These are phyloP conservation scores for Leavenworthia alabamica DNA, from an alignment of 345 rosid species.

Conservation along the genomic window DNA sequence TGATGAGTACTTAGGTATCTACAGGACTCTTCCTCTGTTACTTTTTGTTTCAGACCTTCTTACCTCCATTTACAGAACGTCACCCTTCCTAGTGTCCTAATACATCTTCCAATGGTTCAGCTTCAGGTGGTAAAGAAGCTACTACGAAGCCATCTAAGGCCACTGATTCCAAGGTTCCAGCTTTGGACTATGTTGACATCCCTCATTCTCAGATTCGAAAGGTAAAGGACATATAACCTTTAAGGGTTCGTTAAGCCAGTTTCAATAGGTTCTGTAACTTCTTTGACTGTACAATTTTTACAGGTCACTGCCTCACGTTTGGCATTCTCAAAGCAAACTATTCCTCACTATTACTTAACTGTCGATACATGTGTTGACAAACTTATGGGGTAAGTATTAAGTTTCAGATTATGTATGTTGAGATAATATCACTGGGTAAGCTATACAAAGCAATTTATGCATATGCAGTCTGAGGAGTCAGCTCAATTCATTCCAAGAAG, in stretches of 20 bases:
- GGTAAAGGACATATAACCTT: slow-evolving; percentile 32
- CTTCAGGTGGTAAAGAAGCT: slow-evolving; percentile 64
- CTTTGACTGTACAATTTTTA: slow-evolving; percentile 24
- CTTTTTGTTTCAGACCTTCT: background rate
- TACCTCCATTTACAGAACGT: background rate
- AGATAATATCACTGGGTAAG: background rate
- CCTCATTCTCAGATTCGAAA: slow-evolving; percentile 94
- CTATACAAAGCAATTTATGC: slow-evolving; percentile 10
- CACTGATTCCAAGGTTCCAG: slow-evolving; percentile 40
- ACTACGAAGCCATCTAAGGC: slow-evolving; percentile 46
- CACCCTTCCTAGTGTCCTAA: slow-evolving; percentile 10
- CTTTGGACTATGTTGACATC: slow-evolving; percentile 77
- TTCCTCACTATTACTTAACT: slow-evolving; percentile 92
- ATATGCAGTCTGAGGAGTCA: slow-evolving; percentile 62
- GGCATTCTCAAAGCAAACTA: slow-evolving; percentile 86
- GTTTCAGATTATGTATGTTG: background rate
- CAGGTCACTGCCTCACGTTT: slow-evolving; percentile 93
- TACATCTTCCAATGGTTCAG: slow-evolving; percentile 39
- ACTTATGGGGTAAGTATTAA: slow-evolving; percentile 66
- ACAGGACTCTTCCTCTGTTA: background rate
- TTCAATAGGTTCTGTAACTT: slow-evolving; percentile 4
- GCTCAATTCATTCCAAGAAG: slow-evolving; percentile 79
- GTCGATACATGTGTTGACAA: slow-evolving; percentile 93
- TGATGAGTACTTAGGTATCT: slow-evolving; percentile 82
- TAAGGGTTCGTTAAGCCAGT: background rate